These are phyloP conservation scores for Athelia psychrophila DNA, from an alignment of 1,284 basidiomycete species.

Conservation along the genomic window DNA sequence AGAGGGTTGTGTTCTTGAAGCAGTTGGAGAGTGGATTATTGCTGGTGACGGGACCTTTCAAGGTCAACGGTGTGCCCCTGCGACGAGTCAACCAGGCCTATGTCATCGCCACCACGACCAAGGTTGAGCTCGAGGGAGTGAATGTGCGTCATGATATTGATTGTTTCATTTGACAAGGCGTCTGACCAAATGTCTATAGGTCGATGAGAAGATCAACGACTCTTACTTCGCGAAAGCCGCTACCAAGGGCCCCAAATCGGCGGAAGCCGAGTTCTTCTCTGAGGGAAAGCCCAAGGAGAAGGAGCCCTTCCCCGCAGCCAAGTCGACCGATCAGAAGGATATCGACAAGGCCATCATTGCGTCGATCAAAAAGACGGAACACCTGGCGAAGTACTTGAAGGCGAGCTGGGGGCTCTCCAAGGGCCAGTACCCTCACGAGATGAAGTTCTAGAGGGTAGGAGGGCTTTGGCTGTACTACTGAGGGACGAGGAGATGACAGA, in stretches of 20 bases:
- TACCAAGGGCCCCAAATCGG: constrained; percentile 68
- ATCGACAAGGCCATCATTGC: constrained; percentile 86
- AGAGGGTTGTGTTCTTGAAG: constrained; percentile 98
- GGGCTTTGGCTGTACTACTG: constrained; percentile 9
- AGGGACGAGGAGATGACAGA: constrained; percentile 15
- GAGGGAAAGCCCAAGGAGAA: constrained; percentile 93
- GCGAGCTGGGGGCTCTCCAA: constrained; percentile 94
- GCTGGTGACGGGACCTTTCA: constrained; percentile 97
- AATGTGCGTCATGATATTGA: constrained; percentile 49
- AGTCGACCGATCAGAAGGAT: constrained; percentile 91
- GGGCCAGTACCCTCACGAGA: constrained; percentile 88
- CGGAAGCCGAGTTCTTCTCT: constrained; percentile 96
- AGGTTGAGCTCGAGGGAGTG: constrained; percentile 81
- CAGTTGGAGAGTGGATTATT: constrained; percentile 92
- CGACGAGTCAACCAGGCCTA: constrained; percentile 99
- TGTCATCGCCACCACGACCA: constrained; percentile 98
- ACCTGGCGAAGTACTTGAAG: constrained; percentile 92
- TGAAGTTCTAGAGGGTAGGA: constrained; percentile 72
- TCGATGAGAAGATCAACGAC: constrained; percentile 92
- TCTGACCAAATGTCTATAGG: constrained; percentile 34
- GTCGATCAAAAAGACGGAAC: constrained; percentile 91
- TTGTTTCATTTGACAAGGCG: constrained; percentile 5
- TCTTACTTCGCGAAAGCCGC: constrained; percentile 90
- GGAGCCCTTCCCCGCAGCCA: constrained; percentile 87
- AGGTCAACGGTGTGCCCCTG: constrained; percentile 98